Evolutionary conservation across 441 rosid genomes (phyloP), one percentile per base, ranked within the genome.

Genomic region (Dalechampia spathulata): DNA sequence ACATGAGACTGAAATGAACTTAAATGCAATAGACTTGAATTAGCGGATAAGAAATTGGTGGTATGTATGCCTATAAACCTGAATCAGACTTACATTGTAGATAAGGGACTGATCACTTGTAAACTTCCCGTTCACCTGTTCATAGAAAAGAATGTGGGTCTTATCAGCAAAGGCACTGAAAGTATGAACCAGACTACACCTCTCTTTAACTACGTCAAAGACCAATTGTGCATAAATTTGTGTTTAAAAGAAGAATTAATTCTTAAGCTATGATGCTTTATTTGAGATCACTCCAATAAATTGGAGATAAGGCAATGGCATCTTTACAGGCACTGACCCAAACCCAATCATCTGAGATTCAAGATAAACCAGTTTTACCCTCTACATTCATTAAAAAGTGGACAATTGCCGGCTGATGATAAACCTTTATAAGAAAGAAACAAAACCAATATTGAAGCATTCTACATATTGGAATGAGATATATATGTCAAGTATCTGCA

Each of bases 51-150:
- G 42, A 7, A 38, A 17, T 38, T 38, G 17, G 4, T 38, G 17
- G 17, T 38, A 3, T 38, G 13, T 38, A 38, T 38, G 17, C 13
- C 21, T 15, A 50, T 22, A 8, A 55, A 49, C 66, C 17, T 57
- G 43, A 52, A 56, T 48, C 28, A 19, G 43, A 63, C 96, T 84
- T 76, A 88, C 98, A 62, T 83, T 86, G 71, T 92, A 92, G 68
- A 92, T 73, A 32, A 86, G 81, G 71, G 79, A 65, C 61, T 92
- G 95, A 78, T 84, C 86, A 26, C 83, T 84, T 25, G 96, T 83
- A 72, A 92, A 92, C 77, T 78, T 88, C 70, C 98, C 95, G 76
- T 92, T 92, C 36, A 92, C 95, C 98, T 92, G 85, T 60, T 71
- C 34, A 55, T 11, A 61, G 36, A 58, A 49, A 41, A 58, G 45